Evolutionary conservation across 208 protist genomes (phyloP).

Genomic region (Crithidia expoeki): DNA sequence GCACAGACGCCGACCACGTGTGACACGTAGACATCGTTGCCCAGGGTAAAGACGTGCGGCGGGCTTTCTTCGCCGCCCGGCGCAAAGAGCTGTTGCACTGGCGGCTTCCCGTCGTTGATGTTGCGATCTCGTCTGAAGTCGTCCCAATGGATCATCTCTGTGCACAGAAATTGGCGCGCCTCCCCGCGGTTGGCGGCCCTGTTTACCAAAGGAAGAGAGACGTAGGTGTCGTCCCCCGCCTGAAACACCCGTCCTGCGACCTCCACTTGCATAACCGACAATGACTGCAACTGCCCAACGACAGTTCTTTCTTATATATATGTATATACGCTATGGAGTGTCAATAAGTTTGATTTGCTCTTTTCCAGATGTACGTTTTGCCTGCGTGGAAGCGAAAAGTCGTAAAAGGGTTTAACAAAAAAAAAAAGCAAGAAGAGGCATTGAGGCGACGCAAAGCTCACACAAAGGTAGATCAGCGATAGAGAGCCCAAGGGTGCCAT

Average conservation of each 20-base stretch:
- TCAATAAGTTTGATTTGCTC: too few species aligned
- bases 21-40: constrained; percentile 14
- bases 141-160: constrained; percentile 87
- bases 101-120: constrained; percentile 54
- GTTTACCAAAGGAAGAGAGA: constrained; percentile 25
- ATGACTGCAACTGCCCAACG: too few species aligned
- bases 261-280: constrained; percentile 21
- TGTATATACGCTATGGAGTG: too few species aligned
- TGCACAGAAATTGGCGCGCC: constrained; percentile 35
- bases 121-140: constrained; percentile 45
- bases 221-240: constrained; percentile 22
- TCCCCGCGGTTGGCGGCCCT: constrained; percentile 21
- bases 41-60: constrained; percentile 18
- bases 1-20: constrained; percentile 21
- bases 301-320: too few species aligned
- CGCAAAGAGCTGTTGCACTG: constrained; percentile 51
- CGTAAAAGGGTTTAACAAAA: too few species aligned
- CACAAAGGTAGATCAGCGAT: too few species aligned
- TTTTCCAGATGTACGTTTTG: too few species aligned
- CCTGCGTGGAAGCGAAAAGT: too few species aligned
- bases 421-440: too few species aligned
- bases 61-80: not conserved
- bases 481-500: too few species aligned
- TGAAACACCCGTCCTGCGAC: constrained; percentile 27
- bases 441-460: too few species aligned